Evolutionary conservation across 2,329 filamentous ascomycete species (phyloP), one percentile per base, ranked within the genome.

Genomic region (Fusarium graminum): DNA sequence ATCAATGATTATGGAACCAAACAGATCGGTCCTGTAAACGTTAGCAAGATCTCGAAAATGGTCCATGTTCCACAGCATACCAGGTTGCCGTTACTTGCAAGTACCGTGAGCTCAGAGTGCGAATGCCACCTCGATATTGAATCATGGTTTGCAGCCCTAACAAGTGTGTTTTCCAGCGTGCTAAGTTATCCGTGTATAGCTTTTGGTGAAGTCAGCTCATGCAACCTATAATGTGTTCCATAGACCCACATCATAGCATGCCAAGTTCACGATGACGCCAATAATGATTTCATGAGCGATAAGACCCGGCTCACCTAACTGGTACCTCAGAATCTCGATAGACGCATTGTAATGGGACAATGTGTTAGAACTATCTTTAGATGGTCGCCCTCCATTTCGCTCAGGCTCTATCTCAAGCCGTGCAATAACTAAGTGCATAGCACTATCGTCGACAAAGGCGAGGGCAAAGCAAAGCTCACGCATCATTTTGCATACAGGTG

Each of bases 361-460:
- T 39, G n/a, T 29, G 2, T 4, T 16, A 1, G 17, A 6, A 9
- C 6, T 30, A 4, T 50, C 46, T 10, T 19, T 14, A 12, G 46
- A 17, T 7, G 26, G 8, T 4, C 22, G 12, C 16, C 46, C 46
- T 6, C 34, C 34, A 6, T 12, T 50, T 8, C 5, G 13, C 17
- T 50, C 46, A 8, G 46, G 46, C 4, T 50, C 46, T 22, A 50
- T 22, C 6, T 40, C 36, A 19, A 40, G 25, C 5, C 46, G 17
- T n/a, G 46, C 46, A 8, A 50, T 17, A 6, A 30, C 16, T 16
- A 58, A 54, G 53, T 59, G 68, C 40, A 49, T 67, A 9, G 30
- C 63, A 19, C 55, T 28, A 22, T 50, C 62, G 6, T 62, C 52
- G 19, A 63, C 52, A 51, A 63, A 63, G 12, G 56, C 52, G 2